Percentiles rank a stretch among this genome's conserved stretches.
Evolutionary conservation across 2,329 filamentous ascomycete species (phyloP).

Genomic region (Dactylellina sp.): DNA sequence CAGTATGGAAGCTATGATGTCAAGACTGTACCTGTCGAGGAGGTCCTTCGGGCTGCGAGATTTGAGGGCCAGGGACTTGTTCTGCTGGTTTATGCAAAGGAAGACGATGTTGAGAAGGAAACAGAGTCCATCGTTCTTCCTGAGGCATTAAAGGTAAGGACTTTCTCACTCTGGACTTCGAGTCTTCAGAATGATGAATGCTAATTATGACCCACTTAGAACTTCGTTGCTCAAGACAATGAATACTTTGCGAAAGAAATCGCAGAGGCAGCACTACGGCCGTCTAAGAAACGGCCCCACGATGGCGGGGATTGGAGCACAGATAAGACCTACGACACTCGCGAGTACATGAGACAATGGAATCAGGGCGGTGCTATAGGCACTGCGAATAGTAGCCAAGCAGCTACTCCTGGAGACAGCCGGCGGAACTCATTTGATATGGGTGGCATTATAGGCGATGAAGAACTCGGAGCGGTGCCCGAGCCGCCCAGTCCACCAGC

Average conservation of each 20-base stretch:
- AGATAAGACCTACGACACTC: constrained; percentile 16
- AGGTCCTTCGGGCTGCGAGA: constrained; percentile 58
- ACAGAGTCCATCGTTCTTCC: constrained; percentile 52
- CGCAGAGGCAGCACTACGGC: constrained; percentile 28
- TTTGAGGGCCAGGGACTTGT: constrained; percentile 58
- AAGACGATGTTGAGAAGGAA: constrained; percentile 46
- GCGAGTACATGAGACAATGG: constrained; percentile 41
- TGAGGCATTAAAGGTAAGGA: constrained; percentile 58
- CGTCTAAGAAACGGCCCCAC: constrained; percentile 34
- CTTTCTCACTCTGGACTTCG: background rate
- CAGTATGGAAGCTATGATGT: constrained; percentile 56
- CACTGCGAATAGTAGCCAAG: constrained; percentile 49
- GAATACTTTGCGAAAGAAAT: constrained; percentile 58
- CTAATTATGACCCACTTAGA: constrained; percentile 34
- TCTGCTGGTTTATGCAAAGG: constrained; percentile 59
- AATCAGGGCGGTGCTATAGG: constrained; percentile 1
- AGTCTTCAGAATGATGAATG: background rate
- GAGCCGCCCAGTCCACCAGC: constrained; percentile 47
- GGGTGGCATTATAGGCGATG: constrained; percentile 2
- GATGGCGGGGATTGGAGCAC: constrained; percentile 36
- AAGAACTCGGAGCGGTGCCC: constrained; percentile 25
- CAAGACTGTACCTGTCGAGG: constrained; percentile 57
- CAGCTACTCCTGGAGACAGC: constrained; percentile 49
- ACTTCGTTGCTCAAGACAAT: constrained; percentile 59
- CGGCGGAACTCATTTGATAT: constrained; percentile 44